Conservation (phyloP, 176 grass and related monocot genomes). For the Poa annua region DNA sequence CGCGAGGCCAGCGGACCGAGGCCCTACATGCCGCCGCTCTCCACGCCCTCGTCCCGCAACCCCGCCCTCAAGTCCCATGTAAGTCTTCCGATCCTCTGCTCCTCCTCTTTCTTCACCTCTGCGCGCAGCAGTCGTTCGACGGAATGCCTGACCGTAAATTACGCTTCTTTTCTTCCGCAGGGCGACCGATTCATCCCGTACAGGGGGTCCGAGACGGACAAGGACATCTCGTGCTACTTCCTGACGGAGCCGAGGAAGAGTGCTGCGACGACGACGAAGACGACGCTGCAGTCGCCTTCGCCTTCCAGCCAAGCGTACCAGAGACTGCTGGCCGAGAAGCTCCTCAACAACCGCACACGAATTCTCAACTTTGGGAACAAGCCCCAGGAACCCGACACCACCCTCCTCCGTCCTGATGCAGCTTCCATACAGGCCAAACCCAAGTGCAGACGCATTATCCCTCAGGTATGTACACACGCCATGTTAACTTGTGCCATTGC, state of each 20-base stretch:
- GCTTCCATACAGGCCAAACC: not conserved
- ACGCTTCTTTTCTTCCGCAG: not conserved
- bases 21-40: not conserved
- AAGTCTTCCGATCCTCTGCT: not conserved
- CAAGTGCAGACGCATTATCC: not conserved
- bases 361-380: not conserved
- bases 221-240: not conserved
- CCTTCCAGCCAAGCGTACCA: not conserved
- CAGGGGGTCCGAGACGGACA: not conserved
- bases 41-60: not conserved
- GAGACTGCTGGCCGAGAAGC: not conserved
- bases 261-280: not conserved
- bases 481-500: no score
- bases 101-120: no score
- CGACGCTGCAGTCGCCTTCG: not conserved
- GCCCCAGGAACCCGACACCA: not conserved
- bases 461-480: not conserved
- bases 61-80: not conserved
- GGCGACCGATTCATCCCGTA: not conserved
- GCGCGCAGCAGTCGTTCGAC: not conserved
- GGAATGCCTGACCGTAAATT: not conserved
- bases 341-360: not conserved
- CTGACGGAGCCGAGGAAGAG: not conserved
- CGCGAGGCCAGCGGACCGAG: not conserved
- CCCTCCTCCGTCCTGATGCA: not conserved